phyloP scores from a whole-genome alignment of 73 alveolate genomes.

The Durusdinium trenchii region DNA sequence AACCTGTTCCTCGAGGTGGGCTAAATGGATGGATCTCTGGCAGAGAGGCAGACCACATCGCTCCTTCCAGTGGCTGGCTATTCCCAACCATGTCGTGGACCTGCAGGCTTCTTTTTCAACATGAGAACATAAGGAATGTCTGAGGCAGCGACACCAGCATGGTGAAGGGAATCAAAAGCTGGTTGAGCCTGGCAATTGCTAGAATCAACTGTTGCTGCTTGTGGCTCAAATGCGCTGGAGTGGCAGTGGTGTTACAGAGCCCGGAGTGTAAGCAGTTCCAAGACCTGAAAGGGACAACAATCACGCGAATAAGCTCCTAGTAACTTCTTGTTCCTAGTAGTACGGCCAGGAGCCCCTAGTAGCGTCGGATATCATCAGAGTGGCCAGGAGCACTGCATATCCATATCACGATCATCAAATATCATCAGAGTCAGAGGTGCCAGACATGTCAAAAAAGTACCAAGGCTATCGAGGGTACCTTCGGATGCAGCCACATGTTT shows the following conservation, averaged over 20 bases:
- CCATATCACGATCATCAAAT: not conserved
- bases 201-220: too few relatives aligned
- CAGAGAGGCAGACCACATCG: constrained; percentile 31
- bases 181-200: constrained; percentile 93
- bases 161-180: constrained; percentile 86
- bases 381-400: not conserved
- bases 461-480: constrained; percentile 72
- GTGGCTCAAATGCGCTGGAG: not conserved
- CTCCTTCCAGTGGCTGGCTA: constrained; percentile 83
- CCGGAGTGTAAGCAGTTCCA: constrained; percentile 90
- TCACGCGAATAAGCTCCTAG: not conserved
- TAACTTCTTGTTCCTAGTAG: not conserved
- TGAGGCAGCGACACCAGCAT: constrained; percentile 66
- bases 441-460: constrained; percentile 62
- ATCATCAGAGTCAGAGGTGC: not conserved
- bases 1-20: too few relatives aligned
- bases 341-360: not conserved
- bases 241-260: constrained; percentile 80
- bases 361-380: not conserved
- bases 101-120: not conserved
- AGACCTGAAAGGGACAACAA: not conserved
- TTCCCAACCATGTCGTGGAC: constrained; percentile 60
- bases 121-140: not conserved
- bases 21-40: too few relatives aligned
- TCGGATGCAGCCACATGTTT: not conserved